Evolutionary conservation across 306 rosid genomes (phyloP).

Genomic region (Cyclanthera cordifolia): DNA sequence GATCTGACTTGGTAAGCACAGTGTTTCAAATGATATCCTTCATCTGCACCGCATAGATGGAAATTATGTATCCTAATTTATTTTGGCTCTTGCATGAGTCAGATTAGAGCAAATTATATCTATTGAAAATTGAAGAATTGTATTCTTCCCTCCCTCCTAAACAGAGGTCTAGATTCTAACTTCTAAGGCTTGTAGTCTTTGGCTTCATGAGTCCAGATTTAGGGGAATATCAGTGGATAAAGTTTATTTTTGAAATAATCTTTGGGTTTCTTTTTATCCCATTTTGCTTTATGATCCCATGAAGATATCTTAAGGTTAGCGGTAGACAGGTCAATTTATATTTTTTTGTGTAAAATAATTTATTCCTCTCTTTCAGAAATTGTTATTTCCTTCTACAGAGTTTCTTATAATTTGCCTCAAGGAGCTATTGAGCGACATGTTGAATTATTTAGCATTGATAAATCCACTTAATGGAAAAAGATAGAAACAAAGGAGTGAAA

Average conservation of each 20-base stretch:
- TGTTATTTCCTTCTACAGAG: neutral
- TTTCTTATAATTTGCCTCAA: neutral
- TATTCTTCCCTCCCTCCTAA: neutral
- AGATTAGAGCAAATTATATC: neutral
- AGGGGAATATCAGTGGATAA: neutral
- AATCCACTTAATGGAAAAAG: neutral
- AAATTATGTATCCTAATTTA: slow-evolving; percentile 4
- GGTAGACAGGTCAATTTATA: neutral
- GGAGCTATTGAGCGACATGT: neutral
- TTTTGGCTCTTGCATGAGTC: neutral
- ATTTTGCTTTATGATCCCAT: neutral
- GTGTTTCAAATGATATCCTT: neutral
- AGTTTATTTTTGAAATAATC: neutral
- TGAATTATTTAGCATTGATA: neutral
- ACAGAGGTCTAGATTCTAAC: neutral
- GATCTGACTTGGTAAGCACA: slow-evolving; percentile 82
- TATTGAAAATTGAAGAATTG: neutral
- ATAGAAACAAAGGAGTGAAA: neutral
- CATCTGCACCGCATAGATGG: neutral
- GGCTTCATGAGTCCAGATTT: neutral
- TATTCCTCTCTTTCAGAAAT: neutral
- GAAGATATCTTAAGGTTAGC: neutral
- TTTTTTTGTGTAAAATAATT: neutral
- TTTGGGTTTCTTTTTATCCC: neutral
- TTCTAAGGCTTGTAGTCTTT: neutral